Percentiles rank a stretch among this genome's conserved stretches.
These are phyloP conservation scores for Rhizomucor pusillus DNA, from an alignment of 371 early-diverging fungal species.

Conservation along the genomic window DNA sequence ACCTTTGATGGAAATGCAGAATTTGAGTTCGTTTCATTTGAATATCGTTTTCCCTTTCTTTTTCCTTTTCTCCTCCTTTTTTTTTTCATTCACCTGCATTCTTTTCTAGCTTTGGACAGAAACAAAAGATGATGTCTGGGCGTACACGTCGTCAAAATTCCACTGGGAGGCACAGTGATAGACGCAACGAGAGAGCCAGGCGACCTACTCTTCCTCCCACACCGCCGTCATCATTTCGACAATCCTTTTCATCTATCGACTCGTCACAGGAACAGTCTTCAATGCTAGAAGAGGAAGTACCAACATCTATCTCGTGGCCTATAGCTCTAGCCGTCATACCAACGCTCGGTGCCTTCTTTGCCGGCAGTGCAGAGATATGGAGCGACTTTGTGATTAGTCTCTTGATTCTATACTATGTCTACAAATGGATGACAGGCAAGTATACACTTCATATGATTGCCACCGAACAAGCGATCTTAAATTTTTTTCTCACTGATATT, in stretches of 20 bases:
- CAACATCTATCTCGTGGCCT: constrained; percentile 55
- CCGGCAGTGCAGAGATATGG: constrained; percentile 65
- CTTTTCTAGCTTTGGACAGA: constrained; percentile 3
- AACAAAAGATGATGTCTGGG: not conserved
- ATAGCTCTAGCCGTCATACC: constrained; percentile 63
- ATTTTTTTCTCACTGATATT: not conserved
- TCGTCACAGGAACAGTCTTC: not conserved
- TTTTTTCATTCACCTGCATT: constrained; percentile 6
- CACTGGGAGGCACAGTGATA: not conserved
- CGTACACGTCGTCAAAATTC: not conserved
- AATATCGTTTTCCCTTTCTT: constrained; percentile 1
- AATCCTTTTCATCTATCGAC: too few species aligned
- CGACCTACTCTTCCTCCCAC: too few species aligned
- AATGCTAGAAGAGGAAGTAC: constrained; percentile 9
- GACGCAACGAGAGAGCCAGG: too few species aligned
- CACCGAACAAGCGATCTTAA: not conserved
- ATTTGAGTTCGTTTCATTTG: constrained; percentile 1
- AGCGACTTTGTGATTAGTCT: constrained; percentile 63
- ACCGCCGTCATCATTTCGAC: too few species aligned
- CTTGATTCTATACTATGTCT: constrained; percentile 63
- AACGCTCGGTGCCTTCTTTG: constrained; percentile 61
- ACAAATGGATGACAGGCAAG: constrained; percentile 69
- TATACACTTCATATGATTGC: not conserved
- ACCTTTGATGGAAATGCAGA: too few species aligned
- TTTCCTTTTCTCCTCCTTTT: constrained; percentile 11